Evolutionary conservation across 2,329 filamentous ascomycete genomes (phyloP), one percentile per base, ranked within the genome.

Genomic region (Sclerotinia glacialis): DNA sequence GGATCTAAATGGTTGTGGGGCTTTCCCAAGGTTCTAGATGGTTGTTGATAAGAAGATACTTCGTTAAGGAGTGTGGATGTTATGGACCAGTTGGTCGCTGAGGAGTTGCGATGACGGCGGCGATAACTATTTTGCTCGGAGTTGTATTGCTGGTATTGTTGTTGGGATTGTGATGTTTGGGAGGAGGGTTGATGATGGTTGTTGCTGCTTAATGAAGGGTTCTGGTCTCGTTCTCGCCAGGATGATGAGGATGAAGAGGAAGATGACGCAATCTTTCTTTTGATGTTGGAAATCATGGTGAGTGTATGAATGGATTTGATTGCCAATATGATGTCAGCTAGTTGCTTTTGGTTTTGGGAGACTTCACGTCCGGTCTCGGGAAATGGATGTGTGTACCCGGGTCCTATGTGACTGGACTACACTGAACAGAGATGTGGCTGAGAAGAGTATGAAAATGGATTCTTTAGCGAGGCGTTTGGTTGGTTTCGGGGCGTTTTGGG

Each of bases 381-480:
- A 34, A 60, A 34, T 14, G 14, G 23, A 47, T 34, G 4, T 49
- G 14, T 40, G 46, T 61, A 26, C 44, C 23, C 21, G 31, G 44
- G n/a, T 23, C 46, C 44, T 21, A 14, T 37, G 44, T 37, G 58
- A 34, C n/a, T n/a, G 37, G 44, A 26, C 7, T 6, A n/a, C 18
- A 14, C n/a, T 18, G 28, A 26, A 21, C 18, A 34, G 44, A 47
- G 18, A 49, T 37, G 44, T 49, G 44, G 26, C 49, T 18, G 44
- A 37, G 44, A 61, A 49, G 31, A 28, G 44, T 26, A n/a, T 37
- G 44, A 37, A 50, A 49, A 61, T 23, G 31, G 31, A 61, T 46
- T 28, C 58, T 50, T 61, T 61, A 61, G 58, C 58, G 28, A 61
- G 58, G 58, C 44, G 58, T 61, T 34, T 49, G 31, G 58, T 31